Base-by-base conservation (phyloP, 768 basidiomycete genomes). In the Boletus sp. region DNA sequence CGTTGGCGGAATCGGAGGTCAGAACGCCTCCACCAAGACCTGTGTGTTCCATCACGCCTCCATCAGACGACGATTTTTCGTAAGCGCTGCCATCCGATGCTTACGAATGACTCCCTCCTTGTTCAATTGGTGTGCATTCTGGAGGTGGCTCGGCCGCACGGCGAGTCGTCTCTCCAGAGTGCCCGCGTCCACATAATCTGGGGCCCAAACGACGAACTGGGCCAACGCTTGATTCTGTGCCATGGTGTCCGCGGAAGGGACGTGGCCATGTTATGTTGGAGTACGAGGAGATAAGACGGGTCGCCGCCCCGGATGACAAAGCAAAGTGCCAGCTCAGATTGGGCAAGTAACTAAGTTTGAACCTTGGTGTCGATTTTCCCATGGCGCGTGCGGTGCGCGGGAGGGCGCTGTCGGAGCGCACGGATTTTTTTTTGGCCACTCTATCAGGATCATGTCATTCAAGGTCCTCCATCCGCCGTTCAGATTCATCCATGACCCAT, bases 191-290 rank as follows among this genome's bases (percentile, higher is more conserved):
- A 79, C 76, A 55, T 77, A 79, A 64, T 90, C 86, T 2, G 87
- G 87, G 2, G 85, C 85, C 59, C 82, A 88, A 35, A 88, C 78
- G 33, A 85, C 64, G 58, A 83, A 84, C 42, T 64, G 70, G 53
- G 49, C 30, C 39, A 58, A 45, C 7, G 38, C n/a, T 53, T 58
- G 48, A 11, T 45, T 47, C 3, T 57, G 54, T 29, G 67, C 40
- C 65, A 69, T 69, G 45, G 29, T 21, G 50, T n/a, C 35, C 34
- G n/a, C 29, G 47, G 30, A 41, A 32, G 7, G 33, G 27, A 11
- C 1, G 23, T 2, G 23, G 4, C 23, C 23, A 23, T 23, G 23
- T 23, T 23, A 23, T 2, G 23, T 23, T 23, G 23, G 23, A 23
- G 23, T 23, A 23, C 43, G 15, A 25, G 25, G 35, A 44, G 43